Base-by-base conservation (phyloP, 2,329 filamentous ascomycete species). In the Dothidotthia symphoricarpi region DNA sequence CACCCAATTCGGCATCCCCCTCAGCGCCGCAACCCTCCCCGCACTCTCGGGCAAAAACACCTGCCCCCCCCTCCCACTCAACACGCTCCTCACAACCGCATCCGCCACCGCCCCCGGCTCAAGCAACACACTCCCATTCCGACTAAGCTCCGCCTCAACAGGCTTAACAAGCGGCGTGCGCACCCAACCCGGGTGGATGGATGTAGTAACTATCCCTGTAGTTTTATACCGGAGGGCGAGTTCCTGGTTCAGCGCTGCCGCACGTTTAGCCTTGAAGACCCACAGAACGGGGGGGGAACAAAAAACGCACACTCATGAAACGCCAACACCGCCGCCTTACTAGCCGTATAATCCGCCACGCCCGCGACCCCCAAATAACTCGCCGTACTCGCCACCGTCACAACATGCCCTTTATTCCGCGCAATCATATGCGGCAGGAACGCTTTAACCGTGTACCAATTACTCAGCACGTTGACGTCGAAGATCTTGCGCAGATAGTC, bases 381-480 rank as follows among this genome's bases (percentile, higher is more conserved):
- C 8, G 75, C 75, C 52, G 74, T 66, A 41, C 72, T 76, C 3
- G 78, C 76, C 11, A 81, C 68, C 0, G 75, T 78, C 9, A 82
- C 67, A 19, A 81, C 66, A 44, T 81, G 77, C 3, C 78, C 78
- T 57, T 54, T 71, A 39, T 66, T 59, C 13, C 48, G 35, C 3
- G 43, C 35, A 14, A 67, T 52, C 65, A 68, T 68, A 30, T 53
- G 51, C 3, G 65, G 65, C 6, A 68, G 41, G 41, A 68, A 67
- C 0, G 56, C 63, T 22, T 61, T 55, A 31, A 55, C 49, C 0
- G 58, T 64, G n/a, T 51, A 55, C 50, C 54, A 68, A 34, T 68
- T 61, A 34, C 55, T 61, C 4, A 67, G 47, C n/a, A 66, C 43
- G 32, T 68, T 67, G 26, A 68, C 59, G 9, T 58, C 58, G 39